Conservation (phyloP, 352 stramenopile genomes). For the Globisporangium mamillatum region DNA sequence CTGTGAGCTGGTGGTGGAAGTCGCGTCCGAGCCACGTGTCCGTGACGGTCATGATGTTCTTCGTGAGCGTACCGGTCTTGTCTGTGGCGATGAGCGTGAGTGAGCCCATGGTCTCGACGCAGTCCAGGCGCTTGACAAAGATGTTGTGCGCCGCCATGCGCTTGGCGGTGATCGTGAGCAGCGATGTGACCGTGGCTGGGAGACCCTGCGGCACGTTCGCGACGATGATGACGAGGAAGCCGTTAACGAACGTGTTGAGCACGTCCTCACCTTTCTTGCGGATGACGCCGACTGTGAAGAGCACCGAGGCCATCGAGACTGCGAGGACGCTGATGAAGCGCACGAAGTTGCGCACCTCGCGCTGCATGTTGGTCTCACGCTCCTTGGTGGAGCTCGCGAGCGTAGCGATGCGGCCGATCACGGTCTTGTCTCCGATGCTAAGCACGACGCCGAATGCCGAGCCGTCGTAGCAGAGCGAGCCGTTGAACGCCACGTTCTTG, state of each 20-base stretch:
- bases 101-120: conserved; percentile 87
- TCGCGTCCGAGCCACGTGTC: conserved; percentile 13
- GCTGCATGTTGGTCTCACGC: no score
- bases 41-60: conserved; percentile 59
- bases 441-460: conserved; percentile 42
- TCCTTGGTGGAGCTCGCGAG: no score
- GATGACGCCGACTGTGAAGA: no score
- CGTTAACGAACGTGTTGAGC: conserved; percentile 14
- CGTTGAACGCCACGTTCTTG: conserved; percentile 49
- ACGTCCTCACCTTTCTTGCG: no score
- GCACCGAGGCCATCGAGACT: no score
- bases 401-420: conserved; percentile 43
- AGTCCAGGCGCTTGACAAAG: conserved; percentile 87
- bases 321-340: no score
- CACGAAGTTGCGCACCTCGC: no score
- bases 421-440: conserved; percentile 43
- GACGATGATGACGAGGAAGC: conserved; percentile 28
- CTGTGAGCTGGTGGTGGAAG: no score
- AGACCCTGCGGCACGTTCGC: conserved; percentile 75
- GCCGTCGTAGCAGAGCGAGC: conserved; percentile 46
- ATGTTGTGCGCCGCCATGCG: conserved; percentile 77
- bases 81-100: conserved; percentile 91
- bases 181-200: conserved; percentile 86
- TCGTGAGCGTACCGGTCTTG: conserved; percentile 92
- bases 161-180: conserved; percentile 85